Conservation (phyloP, 2,329 filamentous ascomycete genomes). For the Trichoderma koningiopsis region DNA sequence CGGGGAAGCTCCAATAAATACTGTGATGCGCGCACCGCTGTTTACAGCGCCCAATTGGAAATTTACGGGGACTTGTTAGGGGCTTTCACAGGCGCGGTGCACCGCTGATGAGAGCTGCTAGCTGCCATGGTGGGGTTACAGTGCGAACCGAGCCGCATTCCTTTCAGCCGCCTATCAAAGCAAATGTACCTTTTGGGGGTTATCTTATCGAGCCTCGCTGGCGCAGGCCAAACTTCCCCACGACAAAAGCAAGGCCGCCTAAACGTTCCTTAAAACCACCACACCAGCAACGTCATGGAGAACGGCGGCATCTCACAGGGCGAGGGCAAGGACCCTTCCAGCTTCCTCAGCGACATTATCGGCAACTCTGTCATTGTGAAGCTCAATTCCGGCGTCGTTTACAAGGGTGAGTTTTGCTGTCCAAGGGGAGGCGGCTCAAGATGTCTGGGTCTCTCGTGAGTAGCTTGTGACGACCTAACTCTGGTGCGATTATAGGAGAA, state of each 20-base stretch:
- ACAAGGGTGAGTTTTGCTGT: slow-evolving; percentile 70
- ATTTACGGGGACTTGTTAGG: slow-evolving; percentile 20
- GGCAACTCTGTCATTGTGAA: slow-evolving; percentile 94
- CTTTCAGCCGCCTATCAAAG: slow-evolving; percentile 5
- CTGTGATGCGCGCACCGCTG: slow-evolving; percentile 2
- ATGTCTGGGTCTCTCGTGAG: not conserved
- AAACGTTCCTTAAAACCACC: not conserved
- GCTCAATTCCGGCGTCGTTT: slow-evolving; percentile 96
- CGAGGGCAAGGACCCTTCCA: slow-evolving; percentile 88
- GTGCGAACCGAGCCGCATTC: slow-evolving; percentile 25
- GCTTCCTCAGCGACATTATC: slow-evolving; percentile 92
- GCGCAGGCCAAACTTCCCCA: not conserved
- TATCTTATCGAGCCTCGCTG: slow-evolving; percentile 23
- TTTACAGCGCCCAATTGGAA: slow-evolving; percentile 15
- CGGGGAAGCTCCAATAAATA: not conserved
- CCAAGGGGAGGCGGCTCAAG: not conserved
- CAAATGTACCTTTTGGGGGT: not conserved
- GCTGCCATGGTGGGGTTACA: slow-evolving; percentile 19
- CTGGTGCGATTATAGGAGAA: slow-evolving; percentile 63
- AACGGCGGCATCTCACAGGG: slow-evolving; percentile 64
- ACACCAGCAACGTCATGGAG: slow-evolving; percentile 61
- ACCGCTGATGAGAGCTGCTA: not conserved
- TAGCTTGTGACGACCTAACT: not conserved
- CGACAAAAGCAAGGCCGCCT: slow-evolving; percentile 12
- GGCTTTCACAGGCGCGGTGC: slow-evolving; percentile 13